These are phyloP conservation scores for Populus simonii DNA, from an alignment of 345 rosid species.

Conservation along the genomic window DNA sequence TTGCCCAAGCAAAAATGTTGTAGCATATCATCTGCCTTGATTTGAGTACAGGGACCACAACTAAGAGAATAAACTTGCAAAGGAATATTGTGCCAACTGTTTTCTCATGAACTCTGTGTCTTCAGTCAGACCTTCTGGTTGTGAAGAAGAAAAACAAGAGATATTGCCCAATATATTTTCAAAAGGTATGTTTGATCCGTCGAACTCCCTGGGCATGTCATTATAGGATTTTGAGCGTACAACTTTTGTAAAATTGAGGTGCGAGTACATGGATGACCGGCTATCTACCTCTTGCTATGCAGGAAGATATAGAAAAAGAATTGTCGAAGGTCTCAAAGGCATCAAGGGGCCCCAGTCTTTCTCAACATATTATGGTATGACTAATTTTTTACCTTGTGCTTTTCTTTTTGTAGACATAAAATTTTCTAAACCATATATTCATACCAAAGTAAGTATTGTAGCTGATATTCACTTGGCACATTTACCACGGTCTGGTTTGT, in stretches of 20 bases:
- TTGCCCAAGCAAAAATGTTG: neutral
- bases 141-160: conserved; percentile 78
- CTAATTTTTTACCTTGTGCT: neutral
- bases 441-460: neutral
- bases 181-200: conserved; percentile 56
- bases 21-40: neutral
- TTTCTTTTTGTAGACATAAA: neutral
- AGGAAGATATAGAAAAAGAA: conserved; percentile 91
- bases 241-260: neutral
- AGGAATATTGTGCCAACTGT: neutral
- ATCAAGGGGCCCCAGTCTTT: conserved; percentile 54
- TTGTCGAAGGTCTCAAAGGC: conserved; percentile 65
- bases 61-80: neutral
- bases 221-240: neutral
- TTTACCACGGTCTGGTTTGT: neutral
- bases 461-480: neutral
- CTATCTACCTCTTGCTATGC: conserved; percentile 18
- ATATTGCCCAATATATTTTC: conserved; percentile 87
- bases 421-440: neutral
- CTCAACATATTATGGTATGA: conserved; percentile 83
- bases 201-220: conserved; percentile 3
- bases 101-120: conserved; percentile 10
- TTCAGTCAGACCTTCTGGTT: conserved; percentile 89
- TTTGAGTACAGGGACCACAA: neutral
- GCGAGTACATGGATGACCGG: neutral